Evolutionary conservation across 2,329 filamentous ascomycete species (phyloP).

Genomic region (Fonsecaea nubica): DNA sequence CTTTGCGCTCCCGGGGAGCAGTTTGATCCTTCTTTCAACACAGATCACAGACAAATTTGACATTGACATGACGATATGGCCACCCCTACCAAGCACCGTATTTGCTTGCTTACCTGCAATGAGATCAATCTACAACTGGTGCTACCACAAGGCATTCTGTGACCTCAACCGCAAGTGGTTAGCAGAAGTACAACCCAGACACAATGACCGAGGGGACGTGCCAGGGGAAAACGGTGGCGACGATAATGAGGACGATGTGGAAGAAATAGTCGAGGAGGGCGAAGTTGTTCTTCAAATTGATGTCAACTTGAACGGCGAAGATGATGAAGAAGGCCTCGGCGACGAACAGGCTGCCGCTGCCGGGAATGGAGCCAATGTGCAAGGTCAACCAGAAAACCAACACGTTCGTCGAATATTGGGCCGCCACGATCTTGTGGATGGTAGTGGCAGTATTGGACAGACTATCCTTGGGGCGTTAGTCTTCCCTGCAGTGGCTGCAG

Average conservation of each 20-base stretch:
- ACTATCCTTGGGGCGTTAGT: slow-evolving; percentile 73
- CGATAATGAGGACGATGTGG: slow-evolving; percentile 42
- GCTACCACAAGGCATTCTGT: slow-evolving; percentile 66
- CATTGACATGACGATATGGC: slow-evolving; percentile 66
- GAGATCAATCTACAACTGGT: slow-evolving; percentile 66
- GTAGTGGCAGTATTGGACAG: slow-evolving; percentile 63
- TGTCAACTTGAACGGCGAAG: slow-evolving; percentile 57
- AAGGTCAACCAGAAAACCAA: slow-evolving; percentile 24
- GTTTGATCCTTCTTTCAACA: slow-evolving; percentile 62
- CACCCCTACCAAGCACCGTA: slow-evolving; percentile 69
- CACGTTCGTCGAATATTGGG: slow-evolving; percentile 45
- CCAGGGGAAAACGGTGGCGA: slow-evolving; percentile 43
- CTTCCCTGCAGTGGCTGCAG: slow-evolving; percentile 80
- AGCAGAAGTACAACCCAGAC: slow-evolving; percentile 66
- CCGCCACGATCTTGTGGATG: slow-evolving; percentile 58
- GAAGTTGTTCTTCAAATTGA: slow-evolving; percentile 58
- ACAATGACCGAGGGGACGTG: slow-evolving; percentile 43
- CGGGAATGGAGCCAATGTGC: slow-evolving; percentile 36
- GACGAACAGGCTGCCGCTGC: slow-evolving; percentile 36
- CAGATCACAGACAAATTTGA: slow-evolving; percentile 50
- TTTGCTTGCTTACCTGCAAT: slow-evolving; percentile 71
- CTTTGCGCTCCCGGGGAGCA: slow-evolving; percentile 66
- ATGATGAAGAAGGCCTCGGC: slow-evolving; percentile 49
- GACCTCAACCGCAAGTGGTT: slow-evolving; percentile 66
- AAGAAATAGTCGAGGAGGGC: slow-evolving; percentile 46